A percentile compares a stretch with the other conserved stretches of the same genome.
Conservation (phyloP, 805 yeast species). For the Yarrowia yakushimensis region DNA sequence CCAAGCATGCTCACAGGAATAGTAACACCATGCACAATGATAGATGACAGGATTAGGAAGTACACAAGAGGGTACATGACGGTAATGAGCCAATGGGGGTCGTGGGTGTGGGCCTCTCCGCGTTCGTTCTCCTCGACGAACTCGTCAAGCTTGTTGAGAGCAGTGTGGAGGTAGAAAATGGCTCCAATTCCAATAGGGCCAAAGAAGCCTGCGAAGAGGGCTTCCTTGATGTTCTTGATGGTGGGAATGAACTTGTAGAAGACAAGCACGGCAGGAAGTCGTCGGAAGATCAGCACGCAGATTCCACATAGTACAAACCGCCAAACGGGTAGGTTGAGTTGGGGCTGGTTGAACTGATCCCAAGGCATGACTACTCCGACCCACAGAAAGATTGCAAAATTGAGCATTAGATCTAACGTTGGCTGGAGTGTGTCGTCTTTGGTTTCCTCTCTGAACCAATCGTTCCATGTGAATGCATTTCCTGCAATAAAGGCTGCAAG, state of each 20-base stretch:
- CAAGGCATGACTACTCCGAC: conserved; percentile 71
- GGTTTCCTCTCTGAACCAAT: conserved; percentile 53
- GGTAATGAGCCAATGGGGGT: conserved; percentile 44
- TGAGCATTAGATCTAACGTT: conserved; percentile 60
- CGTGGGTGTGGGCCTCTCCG: conserved; percentile 20
- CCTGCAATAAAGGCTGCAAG: conserved; percentile 73
- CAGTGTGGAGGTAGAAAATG: conserved; percentile 51
- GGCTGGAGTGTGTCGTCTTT: conserved; percentile 62
- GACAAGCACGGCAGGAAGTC: conserved; percentile 41
- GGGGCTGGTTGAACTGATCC: conserved; percentile 50
- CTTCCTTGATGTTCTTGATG: conserved; percentile 62
- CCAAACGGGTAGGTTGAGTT: conserved; percentile 36
- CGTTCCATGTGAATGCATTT: conserved; percentile 66
- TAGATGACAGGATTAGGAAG: conserved; percentile 65
- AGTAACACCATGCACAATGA: conserved; percentile 64
- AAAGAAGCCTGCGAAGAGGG: conserved; percentile 67
- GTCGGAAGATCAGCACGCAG: conserved; percentile 37
- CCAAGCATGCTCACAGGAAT: conserved; percentile 28
- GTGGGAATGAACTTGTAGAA: conserved; percentile 60
- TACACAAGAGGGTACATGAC: conserved; percentile 66
- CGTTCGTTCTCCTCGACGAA: conserved; percentile 15
- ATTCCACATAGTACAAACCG: conserved; percentile 37
- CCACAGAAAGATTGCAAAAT: conserved; percentile 64
- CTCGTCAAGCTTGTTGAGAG: conserved; percentile 41
- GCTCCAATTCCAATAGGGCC: conserved; percentile 77